Percentiles rank a stretch among this genome's conserved stretches.
These are phyloP conservation scores for Lippia alba DNA, from an alignment of 305 asterid genomes.

Conservation along the genomic window DNA sequence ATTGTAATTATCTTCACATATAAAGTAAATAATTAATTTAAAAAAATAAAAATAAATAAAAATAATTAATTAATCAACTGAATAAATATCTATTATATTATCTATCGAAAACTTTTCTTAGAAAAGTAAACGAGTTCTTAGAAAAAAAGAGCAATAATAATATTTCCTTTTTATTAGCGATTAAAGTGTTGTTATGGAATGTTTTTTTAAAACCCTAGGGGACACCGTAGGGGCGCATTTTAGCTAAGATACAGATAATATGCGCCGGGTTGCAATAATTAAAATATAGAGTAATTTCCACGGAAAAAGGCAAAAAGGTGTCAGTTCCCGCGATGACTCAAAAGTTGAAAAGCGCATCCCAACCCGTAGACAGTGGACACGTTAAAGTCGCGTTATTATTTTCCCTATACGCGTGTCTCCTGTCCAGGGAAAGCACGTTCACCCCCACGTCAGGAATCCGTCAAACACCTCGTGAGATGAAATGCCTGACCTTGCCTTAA, in stretches of 20 bases:
- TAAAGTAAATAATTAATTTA: no score
- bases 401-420: not conserved
- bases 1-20: no score
- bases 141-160: no score
- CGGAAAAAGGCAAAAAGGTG: not conserved
- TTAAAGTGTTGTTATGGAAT: no score
- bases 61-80: no score
- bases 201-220: no score
- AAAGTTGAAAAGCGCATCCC: slow-evolving; percentile 30
- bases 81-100: no score
- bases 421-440: not conserved
- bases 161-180: no score
- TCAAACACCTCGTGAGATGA: not conserved
- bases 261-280: slow-evolving; percentile 7
- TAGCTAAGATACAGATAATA: slow-evolving; percentile 5
- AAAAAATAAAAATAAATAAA: no score
- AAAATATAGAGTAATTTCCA: not conserved
- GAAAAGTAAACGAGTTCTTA: no score
- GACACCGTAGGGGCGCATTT: slow-evolving; percentile 6
- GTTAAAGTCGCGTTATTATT: slow-evolving; percentile 4
- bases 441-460: slow-evolving; percentile 29
- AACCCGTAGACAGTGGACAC: slow-evolving; percentile 28
- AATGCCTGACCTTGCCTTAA: no score
- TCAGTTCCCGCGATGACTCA: slow-evolving; percentile 42
- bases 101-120: no score